These are phyloP conservation scores for Blastobotrys persicus DNA, from an alignment of 1,139 yeast genomes.

Conservation along the genomic window DNA sequence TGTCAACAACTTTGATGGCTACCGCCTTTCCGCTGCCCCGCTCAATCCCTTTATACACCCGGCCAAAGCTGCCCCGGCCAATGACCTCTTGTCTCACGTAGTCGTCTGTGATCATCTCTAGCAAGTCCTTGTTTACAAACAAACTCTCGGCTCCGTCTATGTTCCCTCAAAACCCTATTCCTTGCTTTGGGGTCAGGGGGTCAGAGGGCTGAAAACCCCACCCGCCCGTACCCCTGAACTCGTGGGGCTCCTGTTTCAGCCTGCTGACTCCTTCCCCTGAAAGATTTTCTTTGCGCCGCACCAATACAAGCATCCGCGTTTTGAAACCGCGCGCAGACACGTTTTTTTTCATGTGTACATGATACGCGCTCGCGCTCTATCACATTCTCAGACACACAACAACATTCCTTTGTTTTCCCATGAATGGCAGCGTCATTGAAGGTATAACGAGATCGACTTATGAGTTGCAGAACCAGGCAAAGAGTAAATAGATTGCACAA, in stretches of 20 bases:
- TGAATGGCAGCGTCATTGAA: background rate
- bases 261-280: background rate
- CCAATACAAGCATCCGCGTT: background rate
- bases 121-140: background rate
- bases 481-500: background rate
- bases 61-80: constrained; percentile 86
- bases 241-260: too few relatives aligned
- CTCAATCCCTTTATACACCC: constrained; percentile 66
- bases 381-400: background rate
- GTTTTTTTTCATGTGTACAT: background rate
- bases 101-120: constrained; percentile 1
- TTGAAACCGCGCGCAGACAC: background rate
- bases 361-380: background rate
- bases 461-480: background rate
- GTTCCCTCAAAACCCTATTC: background rate
- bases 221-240: too few relatives aligned
- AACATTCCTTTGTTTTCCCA: background rate
- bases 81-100: constrained; percentile 46
- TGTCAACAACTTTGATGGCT: constrained; percentile 76
- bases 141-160: too few relatives aligned
- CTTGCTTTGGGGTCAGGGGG: background rate
- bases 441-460: background rate
- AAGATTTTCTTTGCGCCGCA: background rate
- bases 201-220: too few relatives aligned
- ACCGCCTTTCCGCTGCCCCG: constrained; percentile 44